phyloP scores from a whole-genome alignment of 2,329 filamentous ascomycete species.

The Colletotrichum musae region DNA sequence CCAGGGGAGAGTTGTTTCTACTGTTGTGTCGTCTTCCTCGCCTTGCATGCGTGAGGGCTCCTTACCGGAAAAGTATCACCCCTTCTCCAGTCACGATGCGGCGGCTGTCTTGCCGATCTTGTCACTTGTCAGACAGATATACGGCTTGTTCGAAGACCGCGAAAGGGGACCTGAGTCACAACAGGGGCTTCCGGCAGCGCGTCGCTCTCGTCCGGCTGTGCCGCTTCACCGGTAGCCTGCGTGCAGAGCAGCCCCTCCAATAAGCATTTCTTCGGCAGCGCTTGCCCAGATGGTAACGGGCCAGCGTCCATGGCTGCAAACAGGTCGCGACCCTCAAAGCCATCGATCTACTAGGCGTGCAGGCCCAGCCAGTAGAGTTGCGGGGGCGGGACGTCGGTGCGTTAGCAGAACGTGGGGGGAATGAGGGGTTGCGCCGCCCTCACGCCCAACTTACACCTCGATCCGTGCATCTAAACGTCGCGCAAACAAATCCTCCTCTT shows the following conservation, averaged over 20 bases:
- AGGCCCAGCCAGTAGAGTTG: slow-evolving; percentile 20
- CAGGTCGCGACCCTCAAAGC: slow-evolving; percentile 11
- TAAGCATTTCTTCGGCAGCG: slow-evolving; percentile 12
- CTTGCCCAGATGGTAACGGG: slow-evolving; percentile 9
- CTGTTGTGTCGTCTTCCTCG: too few relatives aligned
- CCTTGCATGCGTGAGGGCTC: too few relatives aligned
- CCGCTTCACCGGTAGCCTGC: neutral
- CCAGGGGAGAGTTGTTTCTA: too few relatives aligned
- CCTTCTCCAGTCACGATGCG: too few relatives aligned
- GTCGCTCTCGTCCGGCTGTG: too few relatives aligned
- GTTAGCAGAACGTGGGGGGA: slow-evolving; percentile 53
- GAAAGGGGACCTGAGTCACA: too few relatives aligned
- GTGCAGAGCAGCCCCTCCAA: slow-evolving; percentile 14
- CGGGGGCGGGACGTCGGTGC: slow-evolving; percentile 40
- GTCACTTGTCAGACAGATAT: too few relatives aligned
- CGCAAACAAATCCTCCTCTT: slow-evolving; percentile 9
- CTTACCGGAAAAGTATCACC: too few relatives aligned
- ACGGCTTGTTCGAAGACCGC: too few relatives aligned
- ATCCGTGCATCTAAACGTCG: slow-evolving; percentile 34
- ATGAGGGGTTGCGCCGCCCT: slow-evolving; percentile 42
- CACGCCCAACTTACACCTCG: slow-evolving; percentile 30
- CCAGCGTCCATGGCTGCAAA: slow-evolving; percentile 24
- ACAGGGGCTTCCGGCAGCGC: too few relatives aligned
- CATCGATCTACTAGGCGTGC: neutral
- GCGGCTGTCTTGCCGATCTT: too few relatives aligned